A percentile compares a stretch with the other conserved stretches of the same genome.
These are phyloP conservation scores for Cyberlindnera mrakii DNA, from an alignment of 805 yeast species.

Conservation along the genomic window DNA sequence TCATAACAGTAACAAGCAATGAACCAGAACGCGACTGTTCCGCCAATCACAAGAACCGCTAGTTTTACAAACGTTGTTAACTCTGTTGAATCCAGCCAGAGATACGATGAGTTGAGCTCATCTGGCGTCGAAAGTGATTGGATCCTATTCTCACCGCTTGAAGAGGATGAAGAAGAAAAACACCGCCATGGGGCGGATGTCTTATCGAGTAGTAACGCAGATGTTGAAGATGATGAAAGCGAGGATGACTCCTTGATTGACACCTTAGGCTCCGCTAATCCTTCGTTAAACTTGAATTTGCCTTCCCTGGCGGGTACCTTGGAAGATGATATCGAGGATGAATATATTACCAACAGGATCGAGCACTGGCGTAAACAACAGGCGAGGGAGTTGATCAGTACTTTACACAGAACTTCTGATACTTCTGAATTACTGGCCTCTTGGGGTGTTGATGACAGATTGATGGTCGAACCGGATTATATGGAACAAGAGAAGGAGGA, in stretches of 20 bases:
- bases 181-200: constrained; percentile 8
- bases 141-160: constrained; percentile 21
- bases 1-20: no score
- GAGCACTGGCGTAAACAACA: constrained; percentile 26
- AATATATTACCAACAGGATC: constrained; percentile 18
- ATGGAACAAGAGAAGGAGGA: background rate
- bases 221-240: constrained; percentile 18
- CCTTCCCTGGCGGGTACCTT: background rate
- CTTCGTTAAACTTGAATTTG: constrained; percentile 7
- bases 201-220: constrained; percentile 13
- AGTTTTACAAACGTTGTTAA: no score
- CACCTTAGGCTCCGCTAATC: constrained; percentile 13
- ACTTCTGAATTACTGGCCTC: constrained; percentile 20
- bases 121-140: constrained; percentile 22
- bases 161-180: constrained; percentile 4
- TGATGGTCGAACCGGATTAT: constrained; percentile 3
- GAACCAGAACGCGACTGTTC: no score
- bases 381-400: constrained; percentile 18
- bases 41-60: no score
- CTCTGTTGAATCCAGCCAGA: background rate
- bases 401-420: constrained; percentile 13
- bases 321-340: constrained; percentile 2
- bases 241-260: constrained; percentile 24
- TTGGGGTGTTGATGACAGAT: constrained; percentile 29
- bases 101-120: constrained; percentile 12